Base-by-base conservation (phyloP, 78 protist genomes). In the Tieghemostelium lacteum region DNA sequence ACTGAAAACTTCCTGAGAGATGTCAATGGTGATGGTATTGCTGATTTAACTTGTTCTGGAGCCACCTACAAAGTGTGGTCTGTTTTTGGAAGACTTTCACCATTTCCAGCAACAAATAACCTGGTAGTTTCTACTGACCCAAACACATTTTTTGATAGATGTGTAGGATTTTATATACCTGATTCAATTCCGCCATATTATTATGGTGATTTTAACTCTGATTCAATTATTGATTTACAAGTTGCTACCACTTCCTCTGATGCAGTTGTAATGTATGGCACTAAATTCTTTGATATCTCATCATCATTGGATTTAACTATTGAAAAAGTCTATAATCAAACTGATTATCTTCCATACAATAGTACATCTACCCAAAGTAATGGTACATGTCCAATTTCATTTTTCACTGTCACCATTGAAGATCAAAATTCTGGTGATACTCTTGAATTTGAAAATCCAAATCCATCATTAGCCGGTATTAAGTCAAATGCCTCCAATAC, bases 171-270 rank as follows among this genome's bases (percentile, higher is more conserved):
- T 61, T 61, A 61, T 19, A 17, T 0, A 2, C 17, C 42, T 3
- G 24, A 31, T 33, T 10, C 17, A 31, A 26, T 61, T 31, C 28
- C 7, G 7, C 7, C 26, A 60, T 14, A 60, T 22, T 6, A 55
- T 10, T 55, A n/a, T 55, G 62, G 62, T 55, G 75, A 69, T 31
- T 17, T 69, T 4, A 69, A 69, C 49, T 45, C 40, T 49, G 75
- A 69, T 49, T 57, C 62, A 4, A 31, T 69, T 14, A 29, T 2
- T 69, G 75, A 69, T 20, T 28, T 69, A 2, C 1, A 37, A 8
- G 1, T 65, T 16, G 6, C 63, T 19, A n/a, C 29, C 4, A 62
- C 17, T 4, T 16, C 8, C 54, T 49, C 54, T 49, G 54, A 12
- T 49, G 12, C 54, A 49, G 8, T 49, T 49, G 54, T 49, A 16